Conservation (phyloP, 2,329 filamentous ascomycete genomes). For the Acephala macrosclerotiorum region DNA sequence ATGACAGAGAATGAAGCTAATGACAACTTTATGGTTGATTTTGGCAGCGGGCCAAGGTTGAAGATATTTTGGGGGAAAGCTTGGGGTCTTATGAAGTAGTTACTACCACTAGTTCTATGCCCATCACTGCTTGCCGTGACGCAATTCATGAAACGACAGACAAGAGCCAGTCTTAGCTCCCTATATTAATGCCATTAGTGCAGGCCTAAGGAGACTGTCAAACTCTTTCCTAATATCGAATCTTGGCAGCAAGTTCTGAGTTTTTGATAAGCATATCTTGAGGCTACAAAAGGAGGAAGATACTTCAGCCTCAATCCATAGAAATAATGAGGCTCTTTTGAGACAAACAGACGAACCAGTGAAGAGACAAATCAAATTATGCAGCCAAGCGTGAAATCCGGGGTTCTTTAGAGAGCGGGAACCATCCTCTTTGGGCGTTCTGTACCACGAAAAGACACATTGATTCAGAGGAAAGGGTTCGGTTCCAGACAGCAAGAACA, state of each 20-base stretch:
- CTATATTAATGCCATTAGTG: background rate
- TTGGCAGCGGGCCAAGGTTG: background rate
- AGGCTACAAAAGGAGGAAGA: background rate
- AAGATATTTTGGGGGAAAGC: background rate
- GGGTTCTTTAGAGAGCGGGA: background rate
- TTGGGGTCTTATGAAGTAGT: background rate
- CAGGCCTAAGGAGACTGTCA: background rate
- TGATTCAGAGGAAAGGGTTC: background rate
- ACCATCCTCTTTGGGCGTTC: slow-evolving; percentile 1
- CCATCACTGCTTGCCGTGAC: background rate
- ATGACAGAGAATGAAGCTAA: background rate
- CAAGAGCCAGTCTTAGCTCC: background rate
- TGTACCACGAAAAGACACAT: background rate
- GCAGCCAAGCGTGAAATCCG: background rate
- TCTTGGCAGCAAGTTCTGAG: background rate
- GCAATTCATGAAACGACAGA: background rate
- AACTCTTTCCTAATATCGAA: background rate
- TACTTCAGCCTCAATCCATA: background rate
- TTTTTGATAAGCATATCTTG: background rate
- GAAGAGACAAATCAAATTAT: slow-evolving; percentile 5
- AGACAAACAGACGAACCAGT: background rate
- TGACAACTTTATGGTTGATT: background rate
- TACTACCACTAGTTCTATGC: background rate
- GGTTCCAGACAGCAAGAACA: background rate
- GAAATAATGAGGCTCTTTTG: background rate